Percentiles rank a stretch among this genome's conserved stretches.
Conservation (phyloP, 192 early-diverging fungal genomes). For the Funneliformis geosporum region DNA sequence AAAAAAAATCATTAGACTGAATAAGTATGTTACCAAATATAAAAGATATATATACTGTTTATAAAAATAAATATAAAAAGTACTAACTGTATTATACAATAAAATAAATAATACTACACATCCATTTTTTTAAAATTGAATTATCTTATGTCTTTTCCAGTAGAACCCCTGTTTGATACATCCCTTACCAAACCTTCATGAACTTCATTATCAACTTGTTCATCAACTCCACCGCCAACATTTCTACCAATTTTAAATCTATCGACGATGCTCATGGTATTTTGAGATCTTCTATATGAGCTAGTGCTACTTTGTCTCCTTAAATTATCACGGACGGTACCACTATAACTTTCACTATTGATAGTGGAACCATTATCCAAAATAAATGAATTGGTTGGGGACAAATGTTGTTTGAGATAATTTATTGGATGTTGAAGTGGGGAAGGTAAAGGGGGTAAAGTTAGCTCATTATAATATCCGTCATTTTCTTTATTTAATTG, state of each 20-base stretch:
- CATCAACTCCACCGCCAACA: neutral
- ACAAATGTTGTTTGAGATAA: slow-evolving; percentile 17
- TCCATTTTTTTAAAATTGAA: too few species aligned
- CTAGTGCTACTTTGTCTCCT: slow-evolving; percentile 1
- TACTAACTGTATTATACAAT: too few species aligned
- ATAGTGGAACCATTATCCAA: neutral
- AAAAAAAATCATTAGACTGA: too few species aligned
- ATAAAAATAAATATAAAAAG: too few species aligned
- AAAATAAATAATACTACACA: too few species aligned
- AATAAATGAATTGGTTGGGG: neutral
- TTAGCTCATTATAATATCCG: neutral
- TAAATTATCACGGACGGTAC: neutral
- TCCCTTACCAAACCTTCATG: slow-evolving; percentile 19
- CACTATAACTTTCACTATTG: slow-evolving; percentile 27
- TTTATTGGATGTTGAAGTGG: slow-evolving; percentile 23
- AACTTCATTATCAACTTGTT: slow-evolving; percentile 12
- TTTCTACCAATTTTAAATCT: slow-evolving; percentile 27
- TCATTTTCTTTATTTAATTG: neutral
- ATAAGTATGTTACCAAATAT: too few species aligned
- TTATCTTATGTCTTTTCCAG: too few species aligned
- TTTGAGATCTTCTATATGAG: slow-evolving; percentile 15
- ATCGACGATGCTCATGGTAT: neutral
- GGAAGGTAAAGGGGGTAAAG: neutral
- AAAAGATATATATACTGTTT: too few species aligned
- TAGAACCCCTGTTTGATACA: too few species aligned